Conservation (phyloP, 495 filamentous ascomycete genomes). For the Penicillium ucsense region DNA sequence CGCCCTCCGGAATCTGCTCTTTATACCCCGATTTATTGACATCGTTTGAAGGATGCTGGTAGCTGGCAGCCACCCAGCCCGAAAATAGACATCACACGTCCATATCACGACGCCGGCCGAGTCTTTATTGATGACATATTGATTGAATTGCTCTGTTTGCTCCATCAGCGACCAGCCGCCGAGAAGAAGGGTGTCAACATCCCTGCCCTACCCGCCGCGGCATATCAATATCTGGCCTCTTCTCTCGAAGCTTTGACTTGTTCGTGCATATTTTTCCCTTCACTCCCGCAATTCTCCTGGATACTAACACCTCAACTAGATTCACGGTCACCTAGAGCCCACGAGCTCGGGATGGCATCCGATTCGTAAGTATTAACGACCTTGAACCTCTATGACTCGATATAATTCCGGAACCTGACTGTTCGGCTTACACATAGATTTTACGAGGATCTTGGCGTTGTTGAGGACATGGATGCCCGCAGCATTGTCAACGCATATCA, state of each 20-base stretch:
- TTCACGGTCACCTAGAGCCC: constrained; percentile 15
- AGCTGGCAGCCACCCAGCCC: constrained; percentile 40
- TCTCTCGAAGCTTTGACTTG: constrained; percentile 42
- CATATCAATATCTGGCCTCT: constrained; percentile 26
- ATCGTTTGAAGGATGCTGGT: constrained; percentile 17
- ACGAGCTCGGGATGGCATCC: constrained; percentile 28
- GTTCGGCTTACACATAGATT: constrained; percentile 11
- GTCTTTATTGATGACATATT: constrained; percentile 46
- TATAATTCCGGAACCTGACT: not conserved
- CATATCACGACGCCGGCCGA: constrained; percentile 35
- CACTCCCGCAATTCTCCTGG: not conserved
- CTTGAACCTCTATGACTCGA: too few relatives aligned
- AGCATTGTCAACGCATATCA: constrained; percentile 31
- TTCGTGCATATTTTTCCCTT: constrained; percentile 13
- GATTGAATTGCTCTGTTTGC: constrained; percentile 41
- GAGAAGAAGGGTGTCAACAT: constrained; percentile 35
- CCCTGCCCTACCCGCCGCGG: constrained; percentile 16
- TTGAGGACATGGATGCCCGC: constrained; percentile 34
- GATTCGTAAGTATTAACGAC: constrained; percentile 21
- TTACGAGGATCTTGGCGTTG: constrained; percentile 35
- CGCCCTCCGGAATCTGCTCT: not conserved
- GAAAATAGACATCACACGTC: constrained; percentile 21
- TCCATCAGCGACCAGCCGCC: constrained; percentile 29
- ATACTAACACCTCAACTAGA: constrained; percentile 15
- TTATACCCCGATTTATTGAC: not conserved